Evolutionary conservation across 1,284 basidiomycete species (phyloP).

Genomic region (Trichosporon faecale): DNA sequence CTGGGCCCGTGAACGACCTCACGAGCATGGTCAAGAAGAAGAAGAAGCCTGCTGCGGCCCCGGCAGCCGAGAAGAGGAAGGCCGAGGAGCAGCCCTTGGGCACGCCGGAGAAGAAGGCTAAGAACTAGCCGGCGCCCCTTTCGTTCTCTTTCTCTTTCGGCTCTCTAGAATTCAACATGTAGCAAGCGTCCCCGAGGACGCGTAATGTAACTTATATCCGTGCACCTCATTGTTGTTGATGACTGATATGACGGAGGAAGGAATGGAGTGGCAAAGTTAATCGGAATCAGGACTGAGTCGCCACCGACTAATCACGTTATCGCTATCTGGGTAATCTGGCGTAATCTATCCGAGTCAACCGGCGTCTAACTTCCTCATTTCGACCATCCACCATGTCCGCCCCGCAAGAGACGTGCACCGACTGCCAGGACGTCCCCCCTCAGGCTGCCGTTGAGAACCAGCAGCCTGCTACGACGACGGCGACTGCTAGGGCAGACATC

Average conservation of each 20-base stretch:
- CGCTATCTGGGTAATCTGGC: neutral
- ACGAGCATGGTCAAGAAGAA: slow-evolving; percentile 81
- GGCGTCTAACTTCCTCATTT: neutral
- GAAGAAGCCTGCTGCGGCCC: slow-evolving; percentile 25
- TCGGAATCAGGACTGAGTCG: neutral
- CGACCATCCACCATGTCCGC: neutral
- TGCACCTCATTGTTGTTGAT: neutral
- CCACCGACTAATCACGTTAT: slow-evolving; percentile 8
- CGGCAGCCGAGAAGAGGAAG: neutral
- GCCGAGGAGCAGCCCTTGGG: neutral
- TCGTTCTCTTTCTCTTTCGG: neutral
- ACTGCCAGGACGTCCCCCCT: neutral
- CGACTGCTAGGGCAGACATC: slow-evolving; percentile 50
- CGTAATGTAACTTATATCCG: slow-evolving; percentile 3
- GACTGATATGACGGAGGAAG: neutral
- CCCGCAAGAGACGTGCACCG: neutral
- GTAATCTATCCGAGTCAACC: neutral
- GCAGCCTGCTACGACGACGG: neutral
- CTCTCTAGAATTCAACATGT: neutral
- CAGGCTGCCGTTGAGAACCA: neutral
- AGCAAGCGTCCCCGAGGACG: neutral
- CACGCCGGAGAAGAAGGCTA: slow-evolving; percentile 10
- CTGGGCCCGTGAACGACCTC: slow-evolving; percentile 66
- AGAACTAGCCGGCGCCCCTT: neutral
- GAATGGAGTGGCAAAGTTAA: neutral